Evolutionary conservation across 192 early-diverging fungal species (phyloP).

Genomic region (Jimgerdemannia flammicorona): DNA sequence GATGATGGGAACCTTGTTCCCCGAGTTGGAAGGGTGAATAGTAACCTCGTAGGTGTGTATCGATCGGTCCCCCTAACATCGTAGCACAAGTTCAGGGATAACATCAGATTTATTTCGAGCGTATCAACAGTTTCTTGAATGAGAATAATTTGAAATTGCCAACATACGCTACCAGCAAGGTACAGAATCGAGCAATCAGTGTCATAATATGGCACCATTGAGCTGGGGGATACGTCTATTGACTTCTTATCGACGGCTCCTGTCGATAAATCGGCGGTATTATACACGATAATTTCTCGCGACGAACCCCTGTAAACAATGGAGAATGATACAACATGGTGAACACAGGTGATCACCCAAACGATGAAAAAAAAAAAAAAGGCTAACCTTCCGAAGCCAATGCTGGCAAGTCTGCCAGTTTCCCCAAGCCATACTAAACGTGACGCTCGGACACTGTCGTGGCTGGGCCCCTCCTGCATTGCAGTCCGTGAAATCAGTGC

Average conservation of each 20-base stretch:
- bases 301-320: conserved; percentile 46
- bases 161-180: conserved; percentile 55
- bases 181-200: conserved; percentile 64
- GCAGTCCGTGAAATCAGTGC: too few species aligned
- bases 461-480: conserved; percentile 46
- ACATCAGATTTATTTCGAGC: too few species aligned
- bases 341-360: background rate
- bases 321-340: background rate
- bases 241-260: conserved; percentile 35
- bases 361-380: background rate
- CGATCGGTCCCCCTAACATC: background rate
- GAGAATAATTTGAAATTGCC: too few species aligned
- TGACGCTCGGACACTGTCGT: conserved; percentile 62
- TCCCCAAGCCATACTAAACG: conserved; percentile 68
- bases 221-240: conserved; percentile 74
- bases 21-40: background rate
- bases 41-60: background rate
- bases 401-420: conserved; percentile 45
- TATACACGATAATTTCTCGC: conserved; percentile 62
- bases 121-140: too few species aligned
- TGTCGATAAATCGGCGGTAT: conserved; percentile 31
- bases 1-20: conserved; percentile 5
- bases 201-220: conserved; percentile 69
- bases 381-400: conserved; percentile 68
- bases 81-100: too few species aligned